A percentile compares a stretch with the other conserved stretches of the same genome.
Evolutionary conservation across 768 basidiomycete genomes (phyloP).

Genomic region (Leccinellum rugosiceps): DNA sequence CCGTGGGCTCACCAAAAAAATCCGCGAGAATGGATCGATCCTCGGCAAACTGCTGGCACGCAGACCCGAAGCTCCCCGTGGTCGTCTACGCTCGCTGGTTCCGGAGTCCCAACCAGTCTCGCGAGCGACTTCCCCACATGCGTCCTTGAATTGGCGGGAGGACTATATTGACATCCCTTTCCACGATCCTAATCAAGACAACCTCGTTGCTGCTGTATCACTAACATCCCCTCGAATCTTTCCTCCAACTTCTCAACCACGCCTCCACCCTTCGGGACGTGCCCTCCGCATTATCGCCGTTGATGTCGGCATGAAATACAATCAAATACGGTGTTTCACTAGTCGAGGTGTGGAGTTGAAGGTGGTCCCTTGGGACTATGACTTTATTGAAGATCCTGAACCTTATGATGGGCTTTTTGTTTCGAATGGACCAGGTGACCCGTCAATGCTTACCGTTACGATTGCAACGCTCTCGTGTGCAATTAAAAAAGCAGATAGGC

Average conservation of each 20-base stretch:
- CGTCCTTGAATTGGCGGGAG: constrained; percentile 67
- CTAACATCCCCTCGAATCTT: constrained; percentile 64
- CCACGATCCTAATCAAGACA: constrained; percentile 81
- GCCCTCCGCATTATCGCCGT: constrained; percentile 82
- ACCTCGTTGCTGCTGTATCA: constrained; percentile 91
- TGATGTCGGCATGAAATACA: constrained; percentile 99
- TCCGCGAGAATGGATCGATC: constrained; percentile 92
- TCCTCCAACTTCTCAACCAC: constrained; percentile 53
- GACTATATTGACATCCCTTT: constrained; percentile 82
- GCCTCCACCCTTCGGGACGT: constrained; percentile 75
- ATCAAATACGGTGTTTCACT: constrained; percentile 96
- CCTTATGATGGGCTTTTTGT: constrained; percentile 94
- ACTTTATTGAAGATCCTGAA: constrained; percentile 75
- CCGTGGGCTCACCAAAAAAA: constrained; percentile 92
- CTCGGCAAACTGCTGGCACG: constrained; percentile 80
- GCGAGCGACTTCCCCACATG: constrained; percentile 53
- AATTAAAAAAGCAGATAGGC: constrained; percentile 70
- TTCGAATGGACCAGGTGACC: constrained; percentile 98
- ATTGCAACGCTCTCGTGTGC: constrained; percentile 63
- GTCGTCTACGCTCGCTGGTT: constrained; percentile 33
- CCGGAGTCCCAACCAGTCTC: constrained; percentile 41
- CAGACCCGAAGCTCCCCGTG: constrained; percentile 43
- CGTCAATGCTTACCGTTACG: constrained; percentile 75
- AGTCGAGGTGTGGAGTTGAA: constrained; percentile 92
- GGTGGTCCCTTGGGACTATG: constrained; percentile 96